Conservation (phyloP, 441 rosid species). For the Gossypium trilobum region DNA sequence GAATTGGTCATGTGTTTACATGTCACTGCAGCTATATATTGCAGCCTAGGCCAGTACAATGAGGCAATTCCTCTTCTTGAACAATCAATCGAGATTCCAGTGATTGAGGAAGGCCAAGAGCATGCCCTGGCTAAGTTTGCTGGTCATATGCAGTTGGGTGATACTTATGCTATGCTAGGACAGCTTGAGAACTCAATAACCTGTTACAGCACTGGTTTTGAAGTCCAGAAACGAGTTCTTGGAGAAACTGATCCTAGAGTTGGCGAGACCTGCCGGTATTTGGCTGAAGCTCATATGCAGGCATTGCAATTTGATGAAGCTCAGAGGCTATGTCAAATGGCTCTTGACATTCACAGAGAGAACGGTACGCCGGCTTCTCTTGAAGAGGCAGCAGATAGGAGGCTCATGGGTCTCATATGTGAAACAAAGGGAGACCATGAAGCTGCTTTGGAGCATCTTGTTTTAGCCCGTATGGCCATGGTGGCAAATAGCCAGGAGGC, state of each 20-base stretch:
- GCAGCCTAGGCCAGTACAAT: constrained; percentile 44
- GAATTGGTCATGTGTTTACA: constrained; percentile 62
- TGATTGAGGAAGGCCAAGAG: constrained; percentile 45
- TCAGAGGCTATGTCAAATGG: constrained; percentile 39
- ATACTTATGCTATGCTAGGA: constrained; percentile 59
- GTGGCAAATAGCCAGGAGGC: constrained; percentile 54
- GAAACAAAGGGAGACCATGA: constrained; percentile 68
- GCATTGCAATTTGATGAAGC: constrained; percentile 60
- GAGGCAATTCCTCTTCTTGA: constrained; percentile 57
- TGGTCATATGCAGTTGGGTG: constrained; percentile 70
- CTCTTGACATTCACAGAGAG: constrained; percentile 49
- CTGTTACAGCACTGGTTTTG: constrained; percentile 48
- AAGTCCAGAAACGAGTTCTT: constrained; percentile 38
- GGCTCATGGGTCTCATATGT: constrained; percentile 70
- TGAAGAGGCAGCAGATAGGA: constrained; percentile 60
- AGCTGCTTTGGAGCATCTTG: constrained; percentile 61
- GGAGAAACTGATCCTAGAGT: constrained; percentile 54
- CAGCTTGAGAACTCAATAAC: constrained; percentile 49
- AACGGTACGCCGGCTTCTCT: constrained; percentile 41
- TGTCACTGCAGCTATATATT: constrained; percentile 49
- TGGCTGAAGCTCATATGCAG: constrained; percentile 64
- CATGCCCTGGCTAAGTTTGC: constrained; percentile 58
- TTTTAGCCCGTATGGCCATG: constrained; percentile 67
- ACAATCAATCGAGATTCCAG: constrained; percentile 43
- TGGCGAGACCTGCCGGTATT: constrained; percentile 60